Evolutionary conservation across 345 rosid genomes (phyloP).

Genomic region (Melaleuca alternifolia): DNA sequence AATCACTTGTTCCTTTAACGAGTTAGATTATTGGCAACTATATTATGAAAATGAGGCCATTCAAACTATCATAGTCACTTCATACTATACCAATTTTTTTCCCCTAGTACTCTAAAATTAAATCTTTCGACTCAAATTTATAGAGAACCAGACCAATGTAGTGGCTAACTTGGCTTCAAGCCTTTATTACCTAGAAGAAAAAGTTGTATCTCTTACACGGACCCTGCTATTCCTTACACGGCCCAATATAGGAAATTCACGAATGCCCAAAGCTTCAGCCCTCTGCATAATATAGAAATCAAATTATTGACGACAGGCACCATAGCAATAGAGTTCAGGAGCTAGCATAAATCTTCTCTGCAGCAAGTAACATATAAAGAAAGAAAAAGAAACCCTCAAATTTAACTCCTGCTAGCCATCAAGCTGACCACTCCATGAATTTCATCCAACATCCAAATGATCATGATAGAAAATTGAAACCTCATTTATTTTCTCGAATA

Average conservation of each 20-base stretch:
- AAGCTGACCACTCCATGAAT: neutral
- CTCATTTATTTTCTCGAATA: neutral
- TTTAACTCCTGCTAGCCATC: neutral
- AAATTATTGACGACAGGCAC: neutral
- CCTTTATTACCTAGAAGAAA: constrained; percentile 74
- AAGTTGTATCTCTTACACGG: constrained; percentile 76
- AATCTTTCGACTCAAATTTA: neutral
- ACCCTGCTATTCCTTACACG: constrained; percentile 84
- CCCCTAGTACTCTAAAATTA: neutral
- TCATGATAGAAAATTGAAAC: neutral
- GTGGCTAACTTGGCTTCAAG: neutral
- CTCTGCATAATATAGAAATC: constrained; percentile 33
- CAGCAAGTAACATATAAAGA: neutral
- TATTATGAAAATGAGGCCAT: neutral
- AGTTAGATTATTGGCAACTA: neutral
- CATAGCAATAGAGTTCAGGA: neutral
- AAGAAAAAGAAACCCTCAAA: neutral
- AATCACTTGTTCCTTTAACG: neutral
- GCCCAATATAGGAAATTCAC: constrained; percentile 84
- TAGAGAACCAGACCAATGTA: neutral
- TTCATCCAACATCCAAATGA: neutral
- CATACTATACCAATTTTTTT: neutral
- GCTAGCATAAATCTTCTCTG: neutral
- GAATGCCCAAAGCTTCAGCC: constrained; percentile 75
- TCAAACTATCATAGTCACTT: neutral